Conservation (phyloP, 148 eudicot species). For the Diospyros kaki region DNA sequence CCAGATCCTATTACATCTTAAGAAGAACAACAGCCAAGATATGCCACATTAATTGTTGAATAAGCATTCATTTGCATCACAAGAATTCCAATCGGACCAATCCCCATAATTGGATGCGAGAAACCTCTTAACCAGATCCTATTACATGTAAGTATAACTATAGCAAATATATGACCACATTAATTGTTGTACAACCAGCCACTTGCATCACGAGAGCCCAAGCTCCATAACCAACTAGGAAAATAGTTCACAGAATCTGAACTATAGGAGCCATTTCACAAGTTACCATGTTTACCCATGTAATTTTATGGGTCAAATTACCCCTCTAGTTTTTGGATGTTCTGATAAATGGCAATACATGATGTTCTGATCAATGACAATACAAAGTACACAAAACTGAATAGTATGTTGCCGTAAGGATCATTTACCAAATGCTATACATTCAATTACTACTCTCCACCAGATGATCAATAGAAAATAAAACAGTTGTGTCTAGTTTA, state of each 20-base stretch:
- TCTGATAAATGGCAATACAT: too few species aligned
- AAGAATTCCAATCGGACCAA: neutral
- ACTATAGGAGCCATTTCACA: neutral
- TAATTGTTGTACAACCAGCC: neutral
- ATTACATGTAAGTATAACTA: too few species aligned
- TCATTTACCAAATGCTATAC: neutral
- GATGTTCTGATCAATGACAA: too few species aligned
- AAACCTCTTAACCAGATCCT: too few species aligned
- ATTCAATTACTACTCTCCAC: neutral
- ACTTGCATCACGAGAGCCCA: neutral
- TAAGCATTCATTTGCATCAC: too few species aligned
- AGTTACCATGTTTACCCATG: neutral
- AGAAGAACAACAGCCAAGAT: too few species aligned
- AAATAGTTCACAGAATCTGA: neutral
- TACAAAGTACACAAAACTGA: too few species aligned
- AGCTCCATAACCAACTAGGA: neutral
- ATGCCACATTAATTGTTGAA: too few species aligned
- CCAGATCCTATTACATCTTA: too few species aligned
- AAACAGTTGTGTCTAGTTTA: neutral
- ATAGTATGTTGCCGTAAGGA: too few species aligned
- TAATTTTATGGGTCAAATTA: too few species aligned
- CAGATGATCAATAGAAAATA: neutral
- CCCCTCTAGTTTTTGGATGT: too few species aligned
- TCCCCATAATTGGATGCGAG: neutral
- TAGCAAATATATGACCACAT: neutral